Evolutionary conservation across 1,284 basidiomycete genomes (phyloP), one percentile per base, ranked within the genome.

Genomic region (Testicularia cyperi): DNA sequence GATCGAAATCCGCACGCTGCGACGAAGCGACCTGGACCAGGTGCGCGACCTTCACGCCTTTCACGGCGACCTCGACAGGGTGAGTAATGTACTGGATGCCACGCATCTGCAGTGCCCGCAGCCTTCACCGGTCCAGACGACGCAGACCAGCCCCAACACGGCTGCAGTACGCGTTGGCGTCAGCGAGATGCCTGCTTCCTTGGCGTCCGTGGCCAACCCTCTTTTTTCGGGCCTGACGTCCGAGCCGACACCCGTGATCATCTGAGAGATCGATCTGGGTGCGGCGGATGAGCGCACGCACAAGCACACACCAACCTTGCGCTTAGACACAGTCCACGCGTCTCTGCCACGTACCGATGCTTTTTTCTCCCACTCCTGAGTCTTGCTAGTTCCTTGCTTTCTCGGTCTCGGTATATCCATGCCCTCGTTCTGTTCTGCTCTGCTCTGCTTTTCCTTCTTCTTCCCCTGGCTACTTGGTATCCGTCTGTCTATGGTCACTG

Each of bases 31-130:
- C 23, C 42, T 72, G 28, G 70, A 71, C 39, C 70, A 72, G 38
- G 66, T 72, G n/a, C 53, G 68, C 31, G 68, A 72, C 14, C 42
- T 72, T 14, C 70, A 72, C 37, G 65, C 63, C 45, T 63, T 61
- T 24, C 66, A 70, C 41, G 70, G 70, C 43, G 70, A 72, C 39
- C 49, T 44, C 21, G 68, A 72, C 41, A 65, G 54, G 56, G 68
- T 70, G 56, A 70, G 68, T 65, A 40, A 15, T 19, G 9, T 43
- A 43, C 10, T 28, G 40, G 25, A 36, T 46, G 25, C 13, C 40
- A 20, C 41, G 18, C 38, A 47, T 16, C 53, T 47, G 12, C 24
- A 40, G 10, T 38, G 41, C 15, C 30, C 48, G 4, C 29, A 53
- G 22, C n/a, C 51, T 29, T 58, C 53, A 32, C 48, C 58, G 19